A percentile compares a stretch with the other conserved stretches of the same genome.
Evolutionary conservation across 2,329 filamentous ascomycete species (phyloP).

Genomic region (Stenocarpella maydis): DNA sequence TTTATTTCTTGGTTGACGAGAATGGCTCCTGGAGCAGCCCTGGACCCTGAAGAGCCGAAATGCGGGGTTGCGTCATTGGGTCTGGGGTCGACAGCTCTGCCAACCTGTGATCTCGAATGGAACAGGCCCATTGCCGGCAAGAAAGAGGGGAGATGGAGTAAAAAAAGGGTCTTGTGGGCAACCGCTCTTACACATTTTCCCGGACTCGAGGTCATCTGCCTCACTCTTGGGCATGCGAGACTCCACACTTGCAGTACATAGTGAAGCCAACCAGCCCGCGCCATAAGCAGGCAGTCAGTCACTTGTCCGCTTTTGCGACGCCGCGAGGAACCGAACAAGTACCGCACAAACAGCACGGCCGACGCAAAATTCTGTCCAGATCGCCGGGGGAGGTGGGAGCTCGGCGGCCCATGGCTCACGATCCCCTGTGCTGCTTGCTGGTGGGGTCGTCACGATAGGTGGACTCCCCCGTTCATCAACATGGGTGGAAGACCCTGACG

Average conservation of each 20-base stretch:
- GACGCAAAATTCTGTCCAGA: constrained; percentile 13
- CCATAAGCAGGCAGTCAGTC: constrained; percentile 26
- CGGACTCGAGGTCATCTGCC: constrained; percentile 34
- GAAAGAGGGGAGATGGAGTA: constrained; percentile 27
- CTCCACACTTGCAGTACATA: constrained; percentile 28
- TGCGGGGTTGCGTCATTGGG: constrained; percentile 34
- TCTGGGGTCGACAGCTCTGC: constrained; percentile 2
- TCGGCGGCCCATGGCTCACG: neutral
- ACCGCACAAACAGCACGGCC: constrained; percentile 17
- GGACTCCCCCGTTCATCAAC: constrained; percentile 1
- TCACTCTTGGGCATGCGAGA: constrained; percentile 21
- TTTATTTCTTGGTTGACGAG: neutral
- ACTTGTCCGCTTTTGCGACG: neutral
- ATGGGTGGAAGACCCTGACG: neutral
- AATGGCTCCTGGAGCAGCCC: constrained; percentile 1
- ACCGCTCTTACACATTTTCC: constrained; percentile 28
- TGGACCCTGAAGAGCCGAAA: constrained; percentile 19
- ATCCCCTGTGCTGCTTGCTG: neutral
- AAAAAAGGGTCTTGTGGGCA: constrained; percentile 29
- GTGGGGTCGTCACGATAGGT: constrained; percentile 15
- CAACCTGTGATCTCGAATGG: constrained; percentile 14
- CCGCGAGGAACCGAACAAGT: constrained; percentile 8
- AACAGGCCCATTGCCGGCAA: constrained; percentile 26
- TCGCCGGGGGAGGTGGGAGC: neutral
- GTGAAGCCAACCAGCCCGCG: neutral